A percentile compares a stretch with the other conserved stretches of the same genome.
phyloP scores from a whole-genome alignment of 225 moss, liverwort and hornwort genomes.

The Straminergon stramineum region DNA sequence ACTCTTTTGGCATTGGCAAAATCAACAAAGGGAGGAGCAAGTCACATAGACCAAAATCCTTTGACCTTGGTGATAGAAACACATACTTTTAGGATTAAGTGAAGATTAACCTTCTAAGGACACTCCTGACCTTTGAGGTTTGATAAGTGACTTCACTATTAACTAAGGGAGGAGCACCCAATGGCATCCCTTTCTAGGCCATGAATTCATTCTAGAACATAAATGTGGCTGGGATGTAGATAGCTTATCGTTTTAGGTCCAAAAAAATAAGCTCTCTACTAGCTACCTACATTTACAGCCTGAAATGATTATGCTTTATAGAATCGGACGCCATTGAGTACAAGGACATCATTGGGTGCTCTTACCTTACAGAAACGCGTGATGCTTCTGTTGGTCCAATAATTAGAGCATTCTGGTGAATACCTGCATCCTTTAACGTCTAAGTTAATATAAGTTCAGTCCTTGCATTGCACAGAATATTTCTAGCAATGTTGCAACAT shows the following conservation, averaged over 20 bases:
- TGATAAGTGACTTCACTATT: not conserved
- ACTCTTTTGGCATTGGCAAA: not conserved
- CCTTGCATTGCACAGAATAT: not conserved
- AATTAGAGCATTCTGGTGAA: not conserved
- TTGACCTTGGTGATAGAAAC: not conserved
- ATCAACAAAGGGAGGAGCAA: not conserved
- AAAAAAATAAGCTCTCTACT: too few species aligned
- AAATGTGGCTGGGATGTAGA: too few species aligned
- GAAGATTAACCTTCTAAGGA: not conserved
- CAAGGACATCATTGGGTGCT: too few species aligned
- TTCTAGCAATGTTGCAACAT: too few species aligned
- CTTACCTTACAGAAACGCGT: too few species aligned
- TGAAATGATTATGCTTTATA: too few species aligned
- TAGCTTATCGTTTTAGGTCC: too few species aligned
- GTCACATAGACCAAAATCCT: not conserved
- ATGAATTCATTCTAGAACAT: too few species aligned
- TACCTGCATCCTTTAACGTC: not conserved
- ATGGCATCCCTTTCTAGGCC: too few species aligned
- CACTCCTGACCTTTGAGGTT: rapidly evolving
- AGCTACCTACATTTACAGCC: too few species aligned
- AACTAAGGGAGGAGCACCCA: too few species aligned
- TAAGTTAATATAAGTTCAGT: not conserved
- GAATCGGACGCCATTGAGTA: too few species aligned
- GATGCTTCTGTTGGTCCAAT: not conserved
- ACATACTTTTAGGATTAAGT: not conserved